Evolutionary conservation across 2,329 filamentous ascomycete species (phyloP).

Genomic region (Parastagonospora nodorum): DNA sequence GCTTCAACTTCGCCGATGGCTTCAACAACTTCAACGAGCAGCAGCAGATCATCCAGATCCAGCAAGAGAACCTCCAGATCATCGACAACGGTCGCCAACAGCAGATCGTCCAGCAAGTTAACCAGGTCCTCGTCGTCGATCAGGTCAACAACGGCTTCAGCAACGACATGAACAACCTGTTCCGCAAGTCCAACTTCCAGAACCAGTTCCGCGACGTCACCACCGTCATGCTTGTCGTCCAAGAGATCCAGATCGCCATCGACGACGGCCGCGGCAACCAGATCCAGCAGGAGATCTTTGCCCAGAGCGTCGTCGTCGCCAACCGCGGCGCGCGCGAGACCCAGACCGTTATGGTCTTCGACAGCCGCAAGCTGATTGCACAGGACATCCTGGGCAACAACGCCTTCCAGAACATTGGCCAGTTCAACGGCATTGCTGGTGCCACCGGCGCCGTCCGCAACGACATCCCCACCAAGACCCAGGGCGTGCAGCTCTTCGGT

Average conservation of each 20-base stretch:
- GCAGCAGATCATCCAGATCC: slow-evolving; percentile 34
- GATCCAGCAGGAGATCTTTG: slow-evolving; percentile 34
- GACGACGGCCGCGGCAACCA: slow-evolving; percentile 30
- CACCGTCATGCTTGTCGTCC: slow-evolving; percentile 38
- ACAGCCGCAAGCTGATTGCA: slow-evolving; percentile 29
- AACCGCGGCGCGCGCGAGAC: slow-evolving; percentile 31
- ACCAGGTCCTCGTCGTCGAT: slow-evolving; percentile 36
- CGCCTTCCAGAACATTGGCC: slow-evolving; percentile 14
- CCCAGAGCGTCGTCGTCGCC: slow-evolving; percentile 32
- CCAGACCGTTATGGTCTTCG: slow-evolving; percentile 39
- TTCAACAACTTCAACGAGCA: slow-evolving; percentile 40
- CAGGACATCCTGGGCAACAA: slow-evolving; percentile 30
- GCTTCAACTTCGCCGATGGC: slow-evolving; percentile 39
- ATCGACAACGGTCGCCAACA: slow-evolving; percentile 30
- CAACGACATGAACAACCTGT: slow-evolving; percentile 38
- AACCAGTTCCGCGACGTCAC: slow-evolving; percentile 22
- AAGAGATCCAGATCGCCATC: slow-evolving; percentile 35
- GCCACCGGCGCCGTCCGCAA: slow-evolving; percentile 11
- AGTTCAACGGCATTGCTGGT: slow-evolving; percentile 18
- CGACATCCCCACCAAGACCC: slow-evolving; percentile 28
- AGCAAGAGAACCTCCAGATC: slow-evolving; percentile 34
- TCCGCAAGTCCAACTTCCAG: slow-evolving; percentile 34
- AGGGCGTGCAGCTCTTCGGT: slow-evolving; percentile 33
- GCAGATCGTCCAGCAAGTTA: slow-evolving; percentile 31
- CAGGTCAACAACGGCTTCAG: slow-evolving; percentile 36